Evolutionary conservation across 768 basidiomycete species (phyloP), one percentile per base, ranked within the genome.

Genomic region (Chiua virens): DNA sequence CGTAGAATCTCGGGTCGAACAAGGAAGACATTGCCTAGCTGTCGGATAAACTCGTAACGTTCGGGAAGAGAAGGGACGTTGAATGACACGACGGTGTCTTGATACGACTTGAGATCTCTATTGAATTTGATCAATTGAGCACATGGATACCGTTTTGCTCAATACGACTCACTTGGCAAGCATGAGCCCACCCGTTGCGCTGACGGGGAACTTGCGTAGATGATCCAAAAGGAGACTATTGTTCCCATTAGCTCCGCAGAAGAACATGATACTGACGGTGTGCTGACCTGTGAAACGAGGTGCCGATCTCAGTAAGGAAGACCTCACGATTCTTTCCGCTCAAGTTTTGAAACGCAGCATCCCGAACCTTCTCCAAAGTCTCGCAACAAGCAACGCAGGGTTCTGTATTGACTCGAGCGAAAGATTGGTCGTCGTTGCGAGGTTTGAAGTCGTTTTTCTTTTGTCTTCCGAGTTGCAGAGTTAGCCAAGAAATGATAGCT

Each of bases 371-470:
- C 56, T 90, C 89, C 45, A 99, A 72, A 28, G 78, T 79, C 17
- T 96, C 92, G 62, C 95, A 96, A 59, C 89, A 92, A 2, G 83
- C 77, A 17, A 85, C 63, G 65, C 94, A 98, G 0, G 97, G 94
- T 56, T 98, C 96, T 0, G 97, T 98, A 63, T 92, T 97, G 23
- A 92, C 92, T 20, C 93, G 76, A 4, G 93, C 92, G 68, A 98
- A 98, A 0, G 94, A 94, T 21, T 94, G 70, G 59, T 98, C 96
- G 63, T 99, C 97, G 59, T 98, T 94, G 34, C 88, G 83, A 11
- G 97, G 97, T 69, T 96, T 97, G 74, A 97, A 99, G 66, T 99
- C 97, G 44, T 83, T 89, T 62, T 87, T 89, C 75, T 98, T 98
- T 68, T 99, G 97, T 68, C 93, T 95, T 8, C 83, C 79, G 34